phyloP scores from a whole-genome alignment of 768 basidiomycete species.

The Trichaptum fuscoviolaceum region DNA sequence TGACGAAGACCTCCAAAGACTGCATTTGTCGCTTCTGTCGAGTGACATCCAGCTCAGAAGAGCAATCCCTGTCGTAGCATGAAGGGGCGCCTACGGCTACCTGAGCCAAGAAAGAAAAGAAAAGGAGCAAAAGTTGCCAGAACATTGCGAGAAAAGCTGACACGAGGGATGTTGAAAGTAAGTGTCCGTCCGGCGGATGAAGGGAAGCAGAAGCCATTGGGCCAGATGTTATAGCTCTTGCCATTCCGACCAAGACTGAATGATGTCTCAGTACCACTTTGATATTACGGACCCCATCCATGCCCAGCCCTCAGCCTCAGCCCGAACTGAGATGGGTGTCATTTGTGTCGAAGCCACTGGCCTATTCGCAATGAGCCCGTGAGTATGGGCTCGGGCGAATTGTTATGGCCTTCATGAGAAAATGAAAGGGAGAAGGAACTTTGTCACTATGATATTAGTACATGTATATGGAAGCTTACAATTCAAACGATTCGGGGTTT shows the following conservation, averaged over 20 bases:
- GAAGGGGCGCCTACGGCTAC: neutral
- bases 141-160: neutral
- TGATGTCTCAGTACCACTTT: neutral
- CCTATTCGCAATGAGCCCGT: neutral
- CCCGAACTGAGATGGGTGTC: neutral
- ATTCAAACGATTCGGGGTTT: neutral
- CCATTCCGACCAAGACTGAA: neutral
- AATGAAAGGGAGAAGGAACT: neutral
- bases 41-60: neutral
- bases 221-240: neutral
- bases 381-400: neutral
- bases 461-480: neutral
- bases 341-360: neutral
- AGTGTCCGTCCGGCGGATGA: slow-evolving; percentile 1
- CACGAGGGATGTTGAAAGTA: neutral
- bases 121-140: neutral
- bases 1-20: neutral
- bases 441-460: no score
- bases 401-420: neutral
- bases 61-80: neutral
- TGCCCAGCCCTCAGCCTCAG: neutral
- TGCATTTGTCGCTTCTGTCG: neutral
- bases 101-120: neutral
- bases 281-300: neutral
- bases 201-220: neutral